A percentile compares a stretch with the other conserved stretches of the same genome.
Evolutionary conservation across 2,329 filamentous ascomycete genomes (phyloP).

Genomic region (Clarireedia hainanense): DNA sequence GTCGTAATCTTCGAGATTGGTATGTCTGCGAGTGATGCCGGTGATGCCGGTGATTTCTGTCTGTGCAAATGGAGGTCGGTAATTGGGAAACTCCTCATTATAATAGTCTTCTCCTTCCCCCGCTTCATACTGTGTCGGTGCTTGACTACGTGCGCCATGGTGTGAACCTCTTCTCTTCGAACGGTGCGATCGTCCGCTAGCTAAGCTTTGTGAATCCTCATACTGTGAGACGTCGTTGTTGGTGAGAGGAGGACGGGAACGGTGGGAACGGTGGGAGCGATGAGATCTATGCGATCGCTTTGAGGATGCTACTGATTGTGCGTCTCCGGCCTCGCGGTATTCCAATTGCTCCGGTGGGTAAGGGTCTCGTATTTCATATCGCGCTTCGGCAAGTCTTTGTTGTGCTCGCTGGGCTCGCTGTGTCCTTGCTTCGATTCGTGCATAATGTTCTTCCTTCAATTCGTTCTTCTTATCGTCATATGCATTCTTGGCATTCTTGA

Average conservation of each 20-base stretch:
- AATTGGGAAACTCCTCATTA: slow-evolving; percentile 7
- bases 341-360: background rate
- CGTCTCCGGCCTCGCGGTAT: background rate
- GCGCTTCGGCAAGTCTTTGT: slow-evolving; percentile 33
- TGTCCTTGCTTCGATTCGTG: slow-evolving; percentile 47
- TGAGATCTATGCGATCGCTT: slow-evolving; percentile 15
- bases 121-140: slow-evolving; percentile 9
- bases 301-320: slow-evolving; percentile 6
- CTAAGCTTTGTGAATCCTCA: slow-evolving; percentile 1
- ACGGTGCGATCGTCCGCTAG: slow-evolving; percentile 11
- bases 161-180: slow-evolving; percentile 5
- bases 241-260: slow-evolving; percentile 10
- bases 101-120: slow-evolving; percentile 2
- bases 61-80: slow-evolving; percentile 19
- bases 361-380: slow-evolving; percentile 31
- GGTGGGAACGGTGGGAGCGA: slow-evolving; percentile 21
- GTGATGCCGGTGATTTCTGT: slow-evolving; percentile 1
- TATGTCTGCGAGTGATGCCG: slow-evolving; percentile 14
- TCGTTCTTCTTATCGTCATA: slow-evolving; percentile 85
- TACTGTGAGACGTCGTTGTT: slow-evolving; percentile 3
- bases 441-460: slow-evolving; percentile 62
- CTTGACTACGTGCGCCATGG: slow-evolving; percentile 1
- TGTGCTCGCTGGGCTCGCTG: slow-evolving; percentile 40
- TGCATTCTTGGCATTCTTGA: slow-evolving; percentile 83
- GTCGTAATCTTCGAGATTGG: slow-evolving; percentile 17